phyloP scores from a whole-genome alignment of 306 rosid species.

The Begonia masoniana region DNA sequence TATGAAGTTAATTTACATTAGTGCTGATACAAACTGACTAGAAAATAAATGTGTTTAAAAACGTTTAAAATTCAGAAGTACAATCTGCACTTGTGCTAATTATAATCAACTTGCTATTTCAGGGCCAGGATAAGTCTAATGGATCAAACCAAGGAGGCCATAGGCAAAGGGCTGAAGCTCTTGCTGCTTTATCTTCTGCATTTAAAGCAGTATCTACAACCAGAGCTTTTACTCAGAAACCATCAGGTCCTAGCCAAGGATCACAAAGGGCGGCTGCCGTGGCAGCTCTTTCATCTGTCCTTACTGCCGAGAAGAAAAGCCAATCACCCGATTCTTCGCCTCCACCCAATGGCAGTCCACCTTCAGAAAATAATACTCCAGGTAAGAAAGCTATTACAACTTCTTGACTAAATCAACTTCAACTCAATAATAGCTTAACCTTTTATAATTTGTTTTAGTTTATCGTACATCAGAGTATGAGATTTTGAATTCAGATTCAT shows the following conservation, averaged over 20 bases:
- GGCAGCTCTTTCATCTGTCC: slow-evolving; percentile 93
- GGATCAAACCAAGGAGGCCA: slow-evolving; percentile 62
- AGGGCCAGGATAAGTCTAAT: slow-evolving; percentile 56
- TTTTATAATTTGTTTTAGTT: too few relatives aligned
- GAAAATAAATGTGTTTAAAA: too few relatives aligned
- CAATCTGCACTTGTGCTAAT: not conserved
- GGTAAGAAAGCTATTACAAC: slow-evolving; percentile 25
- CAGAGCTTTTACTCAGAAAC: slow-evolving; percentile 29
- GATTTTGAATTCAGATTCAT: too few relatives aligned
- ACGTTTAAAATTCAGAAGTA: too few relatives aligned
- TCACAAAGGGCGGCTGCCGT: slow-evolving; percentile 98
- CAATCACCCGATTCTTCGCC: slow-evolving; percentile 63
- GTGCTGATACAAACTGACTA: too few relatives aligned
- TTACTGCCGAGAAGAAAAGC: slow-evolving; percentile 79
- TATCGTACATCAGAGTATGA: too few relatives aligned
- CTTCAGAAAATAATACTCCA: slow-evolving; percentile 32
- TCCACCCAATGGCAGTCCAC: slow-evolving; percentile 38
- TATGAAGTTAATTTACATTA: too few relatives aligned
- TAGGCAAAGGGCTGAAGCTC: slow-evolving; percentile 97
- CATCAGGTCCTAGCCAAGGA: slow-evolving; percentile 49
- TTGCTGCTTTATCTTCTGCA: slow-evolving; percentile 85
- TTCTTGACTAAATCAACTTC: too few relatives aligned
- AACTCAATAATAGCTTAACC: too few relatives aligned
- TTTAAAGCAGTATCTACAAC: slow-evolving; percentile 53
- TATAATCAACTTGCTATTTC: slow-evolving; percentile 4